Percentiles rank a stretch among this genome's conserved stretches.
phyloP scores from a whole-genome alignment of 192 early-diverging fungal species.

The Kappamyces sp. region DNA sequence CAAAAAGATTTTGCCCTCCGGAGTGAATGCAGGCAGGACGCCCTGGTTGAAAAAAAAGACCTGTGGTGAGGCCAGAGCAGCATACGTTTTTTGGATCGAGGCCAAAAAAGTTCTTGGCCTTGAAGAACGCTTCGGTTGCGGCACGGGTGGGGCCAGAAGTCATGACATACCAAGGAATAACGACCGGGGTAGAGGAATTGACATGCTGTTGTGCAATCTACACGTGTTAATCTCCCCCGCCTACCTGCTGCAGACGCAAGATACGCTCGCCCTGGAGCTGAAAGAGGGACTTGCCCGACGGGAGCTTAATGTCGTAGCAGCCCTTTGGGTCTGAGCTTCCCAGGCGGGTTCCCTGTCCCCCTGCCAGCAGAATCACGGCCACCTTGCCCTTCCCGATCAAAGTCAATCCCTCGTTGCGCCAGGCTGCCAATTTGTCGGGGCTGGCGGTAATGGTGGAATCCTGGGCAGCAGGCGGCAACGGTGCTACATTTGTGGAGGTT shows the following conservation, averaged over 20 bases:
- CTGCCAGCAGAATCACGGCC: slow-evolving; percentile 86
- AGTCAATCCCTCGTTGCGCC: slow-evolving; percentile 69
- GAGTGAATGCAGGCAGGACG: slow-evolving; percentile 84
- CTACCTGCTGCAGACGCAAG: slow-evolving; percentile 70
- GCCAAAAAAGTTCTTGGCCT: slow-evolving; percentile 81
- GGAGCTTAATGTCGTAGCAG: slow-evolving; percentile 89
- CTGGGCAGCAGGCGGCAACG: slow-evolving; percentile 57
- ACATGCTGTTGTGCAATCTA: slow-evolving; percentile 14
- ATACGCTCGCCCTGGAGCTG: slow-evolving; percentile 94
- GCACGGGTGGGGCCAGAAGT: slow-evolving; percentile 86
- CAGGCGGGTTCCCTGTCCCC: slow-evolving; percentile 44
- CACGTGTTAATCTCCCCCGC: slow-evolving; percentile 26
- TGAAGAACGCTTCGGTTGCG: slow-evolving; percentile 75
- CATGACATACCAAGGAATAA: slow-evolving; percentile 99
- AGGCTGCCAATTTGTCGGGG: slow-evolving; percentile 48
- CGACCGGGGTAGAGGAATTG: slow-evolving; percentile 37
- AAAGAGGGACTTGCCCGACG: slow-evolving; percentile 84
- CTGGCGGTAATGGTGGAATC: slow-evolving; percentile 34
- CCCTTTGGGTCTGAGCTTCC: slow-evolving; percentile 39
- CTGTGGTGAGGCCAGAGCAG: slow-evolving; percentile 98
- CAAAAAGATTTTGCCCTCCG: slow-evolving; percentile 91
- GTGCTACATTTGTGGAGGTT: slow-evolving; percentile 44
- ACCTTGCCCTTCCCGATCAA: slow-evolving; percentile 84
- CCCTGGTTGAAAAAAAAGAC: slow-evolving; percentile 40
- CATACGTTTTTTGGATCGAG: slow-evolving; percentile 74